These are phyloP conservation scores for Hemisphaericaspora lyxosophila DNA, from an alignment of 1,139 yeast species.

Conservation along the genomic window DNA sequence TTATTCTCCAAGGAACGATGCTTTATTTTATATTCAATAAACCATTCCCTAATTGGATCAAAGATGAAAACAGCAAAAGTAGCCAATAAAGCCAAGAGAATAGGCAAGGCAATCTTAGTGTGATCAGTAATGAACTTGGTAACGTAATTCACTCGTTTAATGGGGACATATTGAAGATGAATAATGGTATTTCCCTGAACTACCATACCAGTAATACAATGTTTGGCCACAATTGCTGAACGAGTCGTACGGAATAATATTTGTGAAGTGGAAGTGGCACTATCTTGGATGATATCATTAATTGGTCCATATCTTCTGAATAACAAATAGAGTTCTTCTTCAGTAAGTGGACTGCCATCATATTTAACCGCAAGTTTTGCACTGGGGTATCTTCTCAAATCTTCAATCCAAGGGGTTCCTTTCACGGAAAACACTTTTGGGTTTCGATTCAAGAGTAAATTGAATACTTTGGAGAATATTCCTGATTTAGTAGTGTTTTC, in stretches of 20 bases:
- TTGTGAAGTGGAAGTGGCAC: conserved; percentile 26
- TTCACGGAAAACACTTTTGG: conserved; percentile 68
- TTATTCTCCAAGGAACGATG: conserved; percentile 41
- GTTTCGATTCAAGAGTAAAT: conserved; percentile 23
- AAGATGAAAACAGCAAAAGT: conserved; percentile 81
- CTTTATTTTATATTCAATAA: conserved; percentile 71
- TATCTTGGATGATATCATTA: conserved; percentile 61
- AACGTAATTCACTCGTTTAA: conserved; percentile 51
- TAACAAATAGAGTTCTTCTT: conserved; percentile 78
- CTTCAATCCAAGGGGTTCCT: conserved; percentile 97
- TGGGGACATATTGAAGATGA: conserved; percentile 71
- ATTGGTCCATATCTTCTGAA: conserved; percentile 88
- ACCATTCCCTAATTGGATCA: conserved; percentile 88
- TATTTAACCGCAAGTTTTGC: conserved; percentile 61
- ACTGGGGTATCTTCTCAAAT: conserved; percentile 74
- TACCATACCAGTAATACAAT: conserved; percentile 80
- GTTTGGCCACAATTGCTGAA: conserved; percentile 84
- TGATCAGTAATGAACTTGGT: conserved; percentile 66
- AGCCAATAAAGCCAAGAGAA: conserved; percentile 49
- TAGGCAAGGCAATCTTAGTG: conserved; percentile 75
- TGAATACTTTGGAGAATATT: conserved; percentile 7
- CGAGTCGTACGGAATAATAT: conserved; percentile 27
- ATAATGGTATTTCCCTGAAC: conserved; percentile 58
- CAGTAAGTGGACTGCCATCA: conserved; percentile 71
- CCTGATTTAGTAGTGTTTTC: conserved; percentile 24